Base-by-base conservation (phyloP, 176 grass and related monocot genomes). In the Canna indica region DNA sequence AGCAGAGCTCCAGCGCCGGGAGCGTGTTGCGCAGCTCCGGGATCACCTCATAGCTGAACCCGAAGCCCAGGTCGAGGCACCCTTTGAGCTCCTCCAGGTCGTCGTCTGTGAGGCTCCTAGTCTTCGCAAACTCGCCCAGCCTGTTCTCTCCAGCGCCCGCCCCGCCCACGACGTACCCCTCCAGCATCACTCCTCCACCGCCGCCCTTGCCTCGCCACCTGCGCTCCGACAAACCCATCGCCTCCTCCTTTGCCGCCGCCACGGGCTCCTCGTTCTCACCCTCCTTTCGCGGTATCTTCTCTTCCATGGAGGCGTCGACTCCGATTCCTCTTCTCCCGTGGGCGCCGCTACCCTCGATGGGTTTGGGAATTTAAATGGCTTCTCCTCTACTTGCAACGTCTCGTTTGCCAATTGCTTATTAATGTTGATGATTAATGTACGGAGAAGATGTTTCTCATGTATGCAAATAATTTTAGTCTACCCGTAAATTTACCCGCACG, bases 1-100 rank as follows among this genome's bases (percentile, higher is more conserved):
- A 71, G 69, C 69, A 71, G 69, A 71, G 69, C 47, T 71, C 46
- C 30, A 71, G 69, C 7, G 69, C 69, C 69, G 69, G 69, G 22
- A 71, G 47, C 29, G 69, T 71, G 28, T n/a, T 35, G 42, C 69
- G n/a, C 7, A 71, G 69, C 69, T 71, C 47, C 3, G 69, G 69
- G 47, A 71, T 71, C 69, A 35, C 69, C 3, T 71, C 69, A 47
- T 53, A 71, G 69, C 1, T 71, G 69, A 71, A 71, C 69, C 29
- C 69, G 47, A 71, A 71, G 29, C 69, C 69, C 16, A 71, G 31
- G 69, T 71, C 69, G 29, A 71, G 45, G 47, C 69, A 71, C 3
- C 69, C 69, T 30, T 53, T 71, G 47, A 71, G 69, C 42, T 71
- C 69, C 47, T 53, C 46, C 30, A 71, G 69, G 29, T 71, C 69